Percentiles rank a stretch among this genome's conserved stretches.
These are phyloP conservation scores for Blumeria hordei DNA, from an alignment of 2,329 filamentous ascomycete genomes.

Conservation along the genomic window DNA sequence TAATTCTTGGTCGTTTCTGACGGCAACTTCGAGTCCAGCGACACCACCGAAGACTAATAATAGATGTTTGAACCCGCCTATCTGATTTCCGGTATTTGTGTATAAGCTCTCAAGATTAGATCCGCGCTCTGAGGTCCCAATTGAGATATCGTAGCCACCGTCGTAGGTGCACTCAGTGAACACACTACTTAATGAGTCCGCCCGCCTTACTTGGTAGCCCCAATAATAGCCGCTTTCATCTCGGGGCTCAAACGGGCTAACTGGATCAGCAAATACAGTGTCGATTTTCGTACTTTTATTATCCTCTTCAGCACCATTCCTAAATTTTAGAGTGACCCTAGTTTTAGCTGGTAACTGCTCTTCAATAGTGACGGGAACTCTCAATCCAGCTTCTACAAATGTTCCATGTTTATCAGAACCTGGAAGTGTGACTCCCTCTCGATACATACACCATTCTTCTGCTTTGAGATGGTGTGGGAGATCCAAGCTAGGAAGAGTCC, in stretches of 20 bases:
- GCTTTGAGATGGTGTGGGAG: constrained; percentile 63
- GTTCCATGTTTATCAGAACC: constrained; percentile 22
- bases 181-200: constrained; percentile 40
- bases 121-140: constrained; percentile 62
- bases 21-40: constrained; percentile 52
- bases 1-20: constrained; percentile 35
- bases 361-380: constrained; percentile 22
- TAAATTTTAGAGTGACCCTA: constrained; percentile 48
- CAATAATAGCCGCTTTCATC: constrained; percentile 66
- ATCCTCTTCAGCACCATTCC: constrained; percentile 20
- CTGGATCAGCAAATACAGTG: constrained; percentile 26
- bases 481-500: constrained; percentile 51
- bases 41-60: constrained; percentile 64
- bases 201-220: constrained; percentile 52
- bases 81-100: constrained; percentile 8
- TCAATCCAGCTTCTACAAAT: constrained; percentile 31
- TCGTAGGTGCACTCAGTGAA: constrained; percentile 57
- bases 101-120: constrained; percentile 18
- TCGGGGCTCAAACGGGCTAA: constrained; percentile 43
- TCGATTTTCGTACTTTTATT: constrained; percentile 6
- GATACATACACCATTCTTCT: constrained; percentile 56
- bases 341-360: constrained; percentile 38
- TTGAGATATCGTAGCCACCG: constrained; percentile 57
- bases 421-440: constrained; percentile 46
- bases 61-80: constrained; percentile 38